These are phyloP conservation scores for Phlegmacium glaucopus DNA, from an alignment of 768 basidiomycete genomes.

Conservation along the genomic window DNA sequence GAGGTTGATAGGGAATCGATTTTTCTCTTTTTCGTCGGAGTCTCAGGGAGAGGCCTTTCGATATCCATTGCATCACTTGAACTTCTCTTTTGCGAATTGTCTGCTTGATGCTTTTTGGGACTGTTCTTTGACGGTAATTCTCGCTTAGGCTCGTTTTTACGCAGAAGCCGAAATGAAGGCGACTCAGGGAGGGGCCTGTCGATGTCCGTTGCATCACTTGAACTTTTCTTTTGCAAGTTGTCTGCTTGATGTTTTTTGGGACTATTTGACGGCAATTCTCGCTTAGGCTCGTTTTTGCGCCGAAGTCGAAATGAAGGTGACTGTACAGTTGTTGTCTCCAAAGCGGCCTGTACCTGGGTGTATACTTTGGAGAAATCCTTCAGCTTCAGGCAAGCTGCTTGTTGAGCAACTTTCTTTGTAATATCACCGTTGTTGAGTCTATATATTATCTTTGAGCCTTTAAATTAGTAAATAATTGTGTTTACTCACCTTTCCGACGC, in stretches of 20 bases:
- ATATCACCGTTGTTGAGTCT: constrained; percentile 33
- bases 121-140: constrained; percentile 34
- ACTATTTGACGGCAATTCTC: not conserved
- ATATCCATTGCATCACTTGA: constrained; percentile 22
- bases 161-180: constrained; percentile 1
- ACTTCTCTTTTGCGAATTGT: constrained; percentile 3
- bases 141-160: constrained; percentile 21
- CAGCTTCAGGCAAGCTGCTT: constrained; percentile 11
- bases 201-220: constrained; percentile 19
- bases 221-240: not conserved
- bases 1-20: constrained; percentile 19
- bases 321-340: too few species aligned
- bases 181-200: constrained; percentile 12
- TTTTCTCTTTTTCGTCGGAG: constrained; percentile 42
- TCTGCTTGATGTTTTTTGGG: not conserved
- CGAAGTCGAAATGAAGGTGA: too few species aligned
- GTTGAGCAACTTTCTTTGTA: constrained; percentile 26
- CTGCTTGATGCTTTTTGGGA: constrained; percentile 34
- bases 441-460: not conserved
- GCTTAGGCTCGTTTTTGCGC: not conserved
- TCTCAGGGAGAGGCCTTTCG: constrained; percentile 28
- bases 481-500: constrained; percentile 42
- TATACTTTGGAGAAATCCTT: constrained; percentile 9
- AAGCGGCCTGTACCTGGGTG: too few species aligned
- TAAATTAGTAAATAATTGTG: not conserved